Base-by-base conservation (phyloP, 345 rosid genomes). In the Bruguiera sexangula region DNA sequence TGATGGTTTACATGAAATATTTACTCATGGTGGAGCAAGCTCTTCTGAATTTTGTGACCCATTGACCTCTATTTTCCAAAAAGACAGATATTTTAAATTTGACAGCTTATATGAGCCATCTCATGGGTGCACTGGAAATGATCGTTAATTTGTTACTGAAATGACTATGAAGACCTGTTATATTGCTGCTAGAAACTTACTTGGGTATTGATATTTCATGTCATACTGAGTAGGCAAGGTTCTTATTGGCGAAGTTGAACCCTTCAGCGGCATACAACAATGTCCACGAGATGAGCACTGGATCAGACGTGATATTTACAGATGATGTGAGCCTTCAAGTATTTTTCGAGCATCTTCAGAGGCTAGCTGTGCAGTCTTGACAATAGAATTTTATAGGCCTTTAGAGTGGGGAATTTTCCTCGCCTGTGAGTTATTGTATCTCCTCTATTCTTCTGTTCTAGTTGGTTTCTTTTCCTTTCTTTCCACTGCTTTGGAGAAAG, bases 271-370 rank as follows among this genome's bases (percentile, higher is more conserved):
- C 96, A 20, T 90, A 95, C 82, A 95, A 83, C 65, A 92, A 83
- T 37, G 77, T 91, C 37, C 73, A 73, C 16, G 97, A 95, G 64
- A 76, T 90, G 84, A 87, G 97, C 6, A 88, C 85, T 54, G 98
- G 98, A 21, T 85, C 98, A 1, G 99, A 95, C 26, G 76, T 95
- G 72, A 92, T 95, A 56, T 95, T 92, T 81, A 95, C 98, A 0
- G 99, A 95, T 55, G 99, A 95, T 53, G 99, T 95, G 68, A 92
- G 98, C 83, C 87, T 95, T 66, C 97, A 92, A 81, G 97, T 95
- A 60, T 95, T 95, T 78, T 80, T 90, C 5, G 93, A 95, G 83
- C 98, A 95, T 86, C 97, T 92, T 62, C 96, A 89, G 82, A 90
- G 87, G 86, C 84, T 95, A 79, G 96, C 98, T 29, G 99, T 95